Evolutionary conservation across 805 yeast genomes (phyloP).

Genomic region (Cyberlindnera maritima): DNA sequence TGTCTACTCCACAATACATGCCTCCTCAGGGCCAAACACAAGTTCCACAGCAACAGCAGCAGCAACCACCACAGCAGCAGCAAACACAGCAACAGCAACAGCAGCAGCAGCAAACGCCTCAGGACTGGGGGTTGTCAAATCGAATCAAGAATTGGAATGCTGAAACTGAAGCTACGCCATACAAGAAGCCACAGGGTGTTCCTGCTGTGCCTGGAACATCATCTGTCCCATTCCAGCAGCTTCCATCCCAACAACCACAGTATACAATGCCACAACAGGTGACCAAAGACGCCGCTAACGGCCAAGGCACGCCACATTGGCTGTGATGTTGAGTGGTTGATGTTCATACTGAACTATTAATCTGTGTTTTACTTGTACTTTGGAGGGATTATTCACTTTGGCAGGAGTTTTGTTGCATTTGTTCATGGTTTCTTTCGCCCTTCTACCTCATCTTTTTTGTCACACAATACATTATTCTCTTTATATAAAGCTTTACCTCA

Average conservation of each 20-base stretch:
- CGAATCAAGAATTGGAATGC: slow-evolving; percentile 10
- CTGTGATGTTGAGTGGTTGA: slow-evolving; percentile 1
- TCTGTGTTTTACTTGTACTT: neutral
- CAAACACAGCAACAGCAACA: neutral
- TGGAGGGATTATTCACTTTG: neutral
- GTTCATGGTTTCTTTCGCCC: neutral
- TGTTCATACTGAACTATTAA: no score
- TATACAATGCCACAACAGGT: slow-evolving; percentile 19
- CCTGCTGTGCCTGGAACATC: neutral
- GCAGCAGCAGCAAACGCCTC: slow-evolving; percentile 6
- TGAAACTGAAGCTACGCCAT: slow-evolving; percentile 2
- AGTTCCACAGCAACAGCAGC: neutral
- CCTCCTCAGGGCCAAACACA: slow-evolving; percentile 2
- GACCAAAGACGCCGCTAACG: slow-evolving; percentile 1
- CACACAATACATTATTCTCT: no score
- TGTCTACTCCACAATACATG: slow-evolving; percentile 1
- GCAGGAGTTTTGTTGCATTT: slow-evolving; percentile 3
- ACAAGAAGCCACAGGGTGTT: neutral
- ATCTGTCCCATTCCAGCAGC: slow-evolving; percentile 1
- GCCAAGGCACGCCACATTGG: slow-evolving; percentile 17
- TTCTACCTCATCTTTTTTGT: neutral
- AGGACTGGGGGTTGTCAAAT: neutral
- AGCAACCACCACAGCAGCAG: slow-evolving; percentile 7
- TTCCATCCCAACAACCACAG: slow-evolving; percentile 21
- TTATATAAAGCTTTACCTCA: neutral